Base-by-base conservation (phyloP, 352 stramenopile genomes). In the Globisporangium rhizosaccharum region DNA sequence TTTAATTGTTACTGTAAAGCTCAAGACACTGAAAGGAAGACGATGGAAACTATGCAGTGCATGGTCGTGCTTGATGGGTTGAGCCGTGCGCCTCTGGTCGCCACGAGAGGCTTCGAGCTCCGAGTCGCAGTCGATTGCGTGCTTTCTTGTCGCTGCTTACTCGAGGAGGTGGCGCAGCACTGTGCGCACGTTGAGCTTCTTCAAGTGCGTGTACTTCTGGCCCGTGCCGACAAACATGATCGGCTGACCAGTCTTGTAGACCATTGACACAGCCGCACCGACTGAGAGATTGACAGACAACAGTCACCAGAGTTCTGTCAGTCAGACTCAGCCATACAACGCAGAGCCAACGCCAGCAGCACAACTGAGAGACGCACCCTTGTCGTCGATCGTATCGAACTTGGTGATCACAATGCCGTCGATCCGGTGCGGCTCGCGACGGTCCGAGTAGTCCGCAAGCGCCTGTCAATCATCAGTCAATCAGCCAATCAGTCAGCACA, bases 391-490 rank as follows among this genome's bases (percentile, higher is more conserved):
- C 11, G 97, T 99, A 80, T 99, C 97, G 68, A 99, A 99, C 75
- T 99, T 99, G 52, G 97, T 99, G 62, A 99, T 87, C 58, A 99
- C 89, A 65, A 99, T 98, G 53, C 96, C 97, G 76, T 99, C 96
- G 51, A 99, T 96, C 56, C 91, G 81, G 66, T 97, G 93, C 33
- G 88, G 85, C 41, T 87, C 72, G 68, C 86, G 76, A 69, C 75
- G 77, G 68, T 96, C 71, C 65, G 85, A 82, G 88, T 92, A 82
- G 82, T 94, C 87, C n/a, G 88, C 88, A 57, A 97, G 83, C 23
- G 87, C 85, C 85, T 92, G 15, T n/a, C 53, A 57, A 33, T 51
- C 28, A 51, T 84, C 85, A 91, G 15, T n/a, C 53, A 57, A 33
- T 51, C 28, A 51, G 28, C 51, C 14, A 18, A 12, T 36, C 10